These are phyloP conservation scores for Xylaria telfairii DNA, from an alignment of 495 filamentous ascomycete species.

Conservation along the genomic window DNA sequence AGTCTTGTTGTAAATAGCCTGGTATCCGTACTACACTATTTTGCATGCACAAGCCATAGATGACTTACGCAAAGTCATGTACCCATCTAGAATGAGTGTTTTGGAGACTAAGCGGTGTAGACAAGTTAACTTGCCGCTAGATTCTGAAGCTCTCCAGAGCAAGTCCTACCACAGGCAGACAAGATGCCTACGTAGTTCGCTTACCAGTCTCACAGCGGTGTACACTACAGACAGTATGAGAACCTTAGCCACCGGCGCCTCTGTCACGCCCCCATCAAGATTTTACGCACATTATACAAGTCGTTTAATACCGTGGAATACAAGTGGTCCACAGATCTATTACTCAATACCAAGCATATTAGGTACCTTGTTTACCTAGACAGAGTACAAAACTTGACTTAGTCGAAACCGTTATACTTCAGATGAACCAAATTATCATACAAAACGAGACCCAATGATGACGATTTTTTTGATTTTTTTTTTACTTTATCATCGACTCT, in stretches of 20 bases:
- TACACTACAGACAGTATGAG: background rate
- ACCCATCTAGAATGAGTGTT: no score
- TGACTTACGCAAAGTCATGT: background rate
- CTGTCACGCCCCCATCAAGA: background rate
- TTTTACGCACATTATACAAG: background rate
- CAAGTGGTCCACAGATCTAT: background rate
- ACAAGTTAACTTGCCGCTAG: background rate
- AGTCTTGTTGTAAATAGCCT: background rate
- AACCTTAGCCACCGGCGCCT: background rate
- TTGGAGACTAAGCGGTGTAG: conserved; percentile 15
- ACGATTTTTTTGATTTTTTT: background rate
- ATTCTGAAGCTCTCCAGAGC: background rate
- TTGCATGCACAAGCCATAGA: conserved; percentile 1
- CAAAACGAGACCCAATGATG: background rate
- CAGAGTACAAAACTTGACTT: background rate
- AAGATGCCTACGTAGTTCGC: background rate
- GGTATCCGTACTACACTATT: background rate
- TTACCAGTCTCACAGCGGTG: background rate
- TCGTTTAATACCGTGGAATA: background rate
- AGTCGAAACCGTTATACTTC: background rate
- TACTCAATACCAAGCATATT: background rate
- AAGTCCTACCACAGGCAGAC: background rate
- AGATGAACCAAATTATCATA: background rate
- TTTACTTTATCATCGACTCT: background rate
- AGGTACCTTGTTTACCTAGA: no score